phyloP scores from a whole-genome alignment of 768 basidiomycete genomes.

The Mycena belliarum region DNA sequence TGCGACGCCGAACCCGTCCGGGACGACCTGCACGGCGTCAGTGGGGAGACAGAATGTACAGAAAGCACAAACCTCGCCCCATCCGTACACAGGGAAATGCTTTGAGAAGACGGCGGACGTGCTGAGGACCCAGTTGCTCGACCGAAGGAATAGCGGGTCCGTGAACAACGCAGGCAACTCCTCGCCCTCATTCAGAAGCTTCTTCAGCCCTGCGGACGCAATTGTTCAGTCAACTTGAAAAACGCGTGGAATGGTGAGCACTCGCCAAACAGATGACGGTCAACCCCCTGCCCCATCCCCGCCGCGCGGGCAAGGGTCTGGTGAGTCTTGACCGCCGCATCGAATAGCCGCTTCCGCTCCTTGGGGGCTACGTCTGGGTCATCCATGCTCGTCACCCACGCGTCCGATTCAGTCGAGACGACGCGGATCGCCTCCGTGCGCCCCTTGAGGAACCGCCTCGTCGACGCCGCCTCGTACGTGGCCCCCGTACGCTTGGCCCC shows the following conservation, averaged over 20 bases:
- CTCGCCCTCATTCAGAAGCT: constrained; percentile 62
- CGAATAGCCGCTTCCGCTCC: constrained; percentile 55
- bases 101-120: constrained; percentile 89
- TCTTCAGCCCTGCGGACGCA: constrained; percentile 62
- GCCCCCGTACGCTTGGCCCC: constrained; percentile 61
- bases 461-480: constrained; percentile 94
- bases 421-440: constrained; percentile 93
- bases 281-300: constrained; percentile 73
- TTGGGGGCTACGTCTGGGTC: constrained; percentile 40
- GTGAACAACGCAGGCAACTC: constrained; percentile 67
- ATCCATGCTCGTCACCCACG: constrained; percentile 78
- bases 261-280: constrained; percentile 85
- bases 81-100: constrained; percentile 84
- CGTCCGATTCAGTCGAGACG: constrained; percentile 73
- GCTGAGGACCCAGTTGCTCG: constrained; percentile 84
- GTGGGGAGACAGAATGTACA: not conserved
- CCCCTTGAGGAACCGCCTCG: constrained; percentile 85
- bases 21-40: constrained; percentile 59
- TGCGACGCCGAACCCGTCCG: constrained; percentile 91
- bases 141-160: constrained; percentile 73
- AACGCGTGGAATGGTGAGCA: not conserved
- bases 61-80: constrained; percentile 71
- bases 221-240: not conserved
- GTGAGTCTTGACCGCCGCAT: constrained; percentile 64
- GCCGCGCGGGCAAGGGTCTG: constrained; percentile 63